Evolutionary conservation across 441 rosid genomes (phyloP).

Genomic region (Pelargonium australe): DNA sequence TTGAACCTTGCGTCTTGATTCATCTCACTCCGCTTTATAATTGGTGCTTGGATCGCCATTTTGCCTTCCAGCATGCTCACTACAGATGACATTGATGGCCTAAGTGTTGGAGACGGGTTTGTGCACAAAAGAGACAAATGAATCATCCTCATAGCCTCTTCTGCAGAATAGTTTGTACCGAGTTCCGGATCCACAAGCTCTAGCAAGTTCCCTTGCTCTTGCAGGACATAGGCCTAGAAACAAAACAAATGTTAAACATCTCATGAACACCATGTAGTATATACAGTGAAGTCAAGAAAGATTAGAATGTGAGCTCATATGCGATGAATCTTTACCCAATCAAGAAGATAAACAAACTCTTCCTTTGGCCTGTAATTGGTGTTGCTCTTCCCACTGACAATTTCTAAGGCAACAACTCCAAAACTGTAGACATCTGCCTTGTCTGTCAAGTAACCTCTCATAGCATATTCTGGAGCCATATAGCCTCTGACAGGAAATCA

Average conservation of each 20-base stretch:
- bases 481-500: slow-evolving; percentile 35
- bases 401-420: slow-evolving; percentile 44
- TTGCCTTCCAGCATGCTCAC: slow-evolving; percentile 70
- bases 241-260: not conserved
- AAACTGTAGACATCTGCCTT: slow-evolving; percentile 48
- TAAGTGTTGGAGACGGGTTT: slow-evolving; percentile 31
- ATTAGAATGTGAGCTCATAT: not conserved
- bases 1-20: no score
- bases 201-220: slow-evolving; percentile 38
- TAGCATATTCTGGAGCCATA: slow-evolving; percentile 50
- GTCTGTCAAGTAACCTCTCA: slow-evolving; percentile 41
- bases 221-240: slow-evolving; percentile 40
- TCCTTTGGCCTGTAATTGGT: slow-evolving; percentile 21
- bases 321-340: slow-evolving; percentile 31
- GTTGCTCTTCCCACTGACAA: slow-evolving; percentile 39
- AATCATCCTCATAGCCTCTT: slow-evolving; percentile 47
- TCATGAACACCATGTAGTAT: not conserved
- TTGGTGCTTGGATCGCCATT: no score
- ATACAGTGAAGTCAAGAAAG: not conserved
- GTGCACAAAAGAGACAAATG: slow-evolving; percentile 51
- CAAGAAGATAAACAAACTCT: slow-evolving; percentile 32
- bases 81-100: slow-evolving; percentile 64
- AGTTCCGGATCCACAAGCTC: slow-evolving; percentile 48
- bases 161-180: slow-evolving; percentile 37
- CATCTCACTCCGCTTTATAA: no score